Evolutionary conservation across 768 basidiomycete genomes (phyloP).

Genomic region (Leccinellum albellum): DNA sequence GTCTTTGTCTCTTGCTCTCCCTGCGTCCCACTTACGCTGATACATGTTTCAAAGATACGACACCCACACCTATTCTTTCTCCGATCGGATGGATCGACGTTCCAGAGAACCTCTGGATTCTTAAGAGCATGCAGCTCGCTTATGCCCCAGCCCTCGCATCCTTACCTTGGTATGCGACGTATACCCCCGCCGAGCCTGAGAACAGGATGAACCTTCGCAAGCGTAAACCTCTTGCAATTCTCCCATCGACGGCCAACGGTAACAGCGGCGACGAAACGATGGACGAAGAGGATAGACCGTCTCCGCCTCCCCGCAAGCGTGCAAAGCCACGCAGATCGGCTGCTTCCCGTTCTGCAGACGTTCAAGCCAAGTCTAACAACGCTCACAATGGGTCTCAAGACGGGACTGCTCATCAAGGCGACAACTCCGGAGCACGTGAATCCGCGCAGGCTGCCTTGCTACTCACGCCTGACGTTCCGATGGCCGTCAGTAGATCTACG

Average conservation of each 20-base stretch:
- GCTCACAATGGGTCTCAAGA: slow-evolving; percentile 1
- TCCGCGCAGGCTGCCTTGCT: slow-evolving; percentile 8
- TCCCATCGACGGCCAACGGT: slow-evolving; percentile 21
- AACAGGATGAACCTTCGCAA: slow-evolving; percentile 33
- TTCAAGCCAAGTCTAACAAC: slow-evolving; percentile 3
- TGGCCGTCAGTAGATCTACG: slow-evolving; percentile 10
- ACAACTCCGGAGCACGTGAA: not conserved
- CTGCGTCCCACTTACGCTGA: slow-evolving; percentile 12
- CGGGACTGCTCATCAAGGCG: slow-evolving; percentile 6
- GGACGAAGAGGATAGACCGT: slow-evolving; percentile 28
- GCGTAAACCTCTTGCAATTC: slow-evolving; percentile 26
- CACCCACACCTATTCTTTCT: slow-evolving; percentile 31
- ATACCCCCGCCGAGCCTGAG: slow-evolving; percentile 30
- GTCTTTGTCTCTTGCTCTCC: not conserved
- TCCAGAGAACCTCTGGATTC: slow-evolving; percentile 34
- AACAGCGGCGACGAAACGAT: slow-evolving; percentile 34
- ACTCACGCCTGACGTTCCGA: slow-evolving; percentile 15
- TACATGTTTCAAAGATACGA: slow-evolving; percentile 18
- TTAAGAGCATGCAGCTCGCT: slow-evolving; percentile 29
- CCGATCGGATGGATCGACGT: slow-evolving; percentile 35
- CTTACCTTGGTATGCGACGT: slow-evolving; percentile 29
- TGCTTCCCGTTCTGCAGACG: slow-evolving; percentile 5
- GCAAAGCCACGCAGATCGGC: slow-evolving; percentile 25
- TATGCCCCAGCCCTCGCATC: slow-evolving; percentile 24
- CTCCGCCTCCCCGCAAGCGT: slow-evolving; percentile 32